These are phyloP conservation scores for Aspergillus heteromorphus DNA, from an alignment of 495 filamentous ascomycete genomes.

Conservation along the genomic window DNA sequence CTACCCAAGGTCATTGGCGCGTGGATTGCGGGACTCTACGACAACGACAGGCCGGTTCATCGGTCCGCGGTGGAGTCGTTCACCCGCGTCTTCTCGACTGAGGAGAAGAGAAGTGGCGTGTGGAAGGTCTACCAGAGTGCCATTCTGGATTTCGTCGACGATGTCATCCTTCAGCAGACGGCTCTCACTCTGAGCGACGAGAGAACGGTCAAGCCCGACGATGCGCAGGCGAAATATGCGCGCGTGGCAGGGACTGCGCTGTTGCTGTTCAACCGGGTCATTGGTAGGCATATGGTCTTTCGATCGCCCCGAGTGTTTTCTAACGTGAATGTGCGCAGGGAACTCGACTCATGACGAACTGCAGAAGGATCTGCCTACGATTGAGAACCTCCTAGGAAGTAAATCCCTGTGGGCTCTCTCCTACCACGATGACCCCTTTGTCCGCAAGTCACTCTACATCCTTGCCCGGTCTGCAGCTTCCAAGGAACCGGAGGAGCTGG, in stretches of 20 bases:
- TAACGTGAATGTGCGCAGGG: conserved; percentile 21
- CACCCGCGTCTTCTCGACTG: conserved; percentile 63
- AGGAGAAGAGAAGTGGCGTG: conserved; percentile 69
- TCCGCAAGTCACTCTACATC: conserved; percentile 64
- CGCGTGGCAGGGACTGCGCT: conserved; percentile 64
- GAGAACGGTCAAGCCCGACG: conserved; percentile 74
- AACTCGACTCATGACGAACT: conserved; percentile 45
- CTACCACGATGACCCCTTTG: conserved; percentile 58
- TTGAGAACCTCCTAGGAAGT: conserved; percentile 56
- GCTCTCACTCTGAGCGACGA: conserved; percentile 80
- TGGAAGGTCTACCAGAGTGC: conserved; percentile 70
- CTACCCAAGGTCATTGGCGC: conserved; percentile 71
- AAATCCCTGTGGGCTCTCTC: conserved; percentile 73
- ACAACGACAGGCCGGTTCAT: conserved; percentile 69
- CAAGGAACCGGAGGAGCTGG: conserved; percentile 53
- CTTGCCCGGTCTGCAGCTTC: conserved; percentile 58
- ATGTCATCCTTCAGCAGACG: conserved; percentile 72
- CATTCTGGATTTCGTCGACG: conserved; percentile 74
- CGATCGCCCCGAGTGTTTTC: not conserved
- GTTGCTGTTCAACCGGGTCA: conserved; percentile 39
- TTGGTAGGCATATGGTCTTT: conserved; percentile 30
- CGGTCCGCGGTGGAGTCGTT: conserved; percentile 72
- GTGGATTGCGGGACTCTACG: conserved; percentile 85
- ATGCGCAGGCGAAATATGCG: conserved; percentile 76
- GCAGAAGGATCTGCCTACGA: conserved; percentile 38